Percentiles rank a stretch among this genome's conserved stretches.
phyloP scores from a whole-genome alignment of 352 stramenopile species.

The Pythium aquatile region DNA sequence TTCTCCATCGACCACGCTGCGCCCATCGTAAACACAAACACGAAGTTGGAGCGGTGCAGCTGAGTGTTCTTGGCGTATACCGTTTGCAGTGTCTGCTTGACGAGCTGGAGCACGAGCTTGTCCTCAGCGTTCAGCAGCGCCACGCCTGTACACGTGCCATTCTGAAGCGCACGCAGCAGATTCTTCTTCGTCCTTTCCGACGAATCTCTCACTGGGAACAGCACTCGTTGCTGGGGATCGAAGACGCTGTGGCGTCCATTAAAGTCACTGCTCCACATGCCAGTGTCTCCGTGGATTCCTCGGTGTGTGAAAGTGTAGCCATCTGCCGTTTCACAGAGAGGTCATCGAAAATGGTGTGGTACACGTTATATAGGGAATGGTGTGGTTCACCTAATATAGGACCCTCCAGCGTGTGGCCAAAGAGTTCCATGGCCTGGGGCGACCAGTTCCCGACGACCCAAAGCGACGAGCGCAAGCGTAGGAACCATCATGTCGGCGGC shows the following conservation, averaged over 20 bases:
- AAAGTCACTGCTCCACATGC: slow-evolving; percentile 56
- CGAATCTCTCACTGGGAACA: slow-evolving; percentile 42
- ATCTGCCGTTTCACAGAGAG: slow-evolving; percentile 4
- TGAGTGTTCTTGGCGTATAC: slow-evolving; percentile 30
- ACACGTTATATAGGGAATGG: slow-evolving; percentile 6
- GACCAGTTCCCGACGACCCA: slow-evolving; percentile 10
- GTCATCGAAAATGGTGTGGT: slow-evolving; percentile 1
- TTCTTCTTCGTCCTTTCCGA: slow-evolving; percentile 23
- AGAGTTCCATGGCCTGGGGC: slow-evolving; percentile 26
- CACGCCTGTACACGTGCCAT: slow-evolving; percentile 41
- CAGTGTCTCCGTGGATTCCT: too few species aligned
- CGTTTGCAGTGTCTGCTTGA: slow-evolving; percentile 30
- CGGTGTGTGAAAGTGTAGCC: slow-evolving; percentile 13
- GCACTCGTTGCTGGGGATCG: slow-evolving; percentile 40
- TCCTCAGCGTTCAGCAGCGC: slow-evolving; percentile 36
- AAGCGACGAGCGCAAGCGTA: neutral
- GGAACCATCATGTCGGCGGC: slow-evolving; percentile 35
- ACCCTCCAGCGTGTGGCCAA: slow-evolving; percentile 7
- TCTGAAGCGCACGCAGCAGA: slow-evolving; percentile 32
- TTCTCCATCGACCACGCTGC: slow-evolving; percentile 21
- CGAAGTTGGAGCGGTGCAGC: slow-evolving; percentile 33
- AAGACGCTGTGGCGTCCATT: slow-evolving; percentile 37
- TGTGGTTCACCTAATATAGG: slow-evolving; percentile 20
- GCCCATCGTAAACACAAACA: slow-evolving; percentile 29
- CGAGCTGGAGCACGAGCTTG: slow-evolving; percentile 24